Evolutionary conservation across 176 grass and related monocot species (phyloP), one percentile per base, ranked within the genome.

Genomic region (Metroxylon sagu): DNA sequence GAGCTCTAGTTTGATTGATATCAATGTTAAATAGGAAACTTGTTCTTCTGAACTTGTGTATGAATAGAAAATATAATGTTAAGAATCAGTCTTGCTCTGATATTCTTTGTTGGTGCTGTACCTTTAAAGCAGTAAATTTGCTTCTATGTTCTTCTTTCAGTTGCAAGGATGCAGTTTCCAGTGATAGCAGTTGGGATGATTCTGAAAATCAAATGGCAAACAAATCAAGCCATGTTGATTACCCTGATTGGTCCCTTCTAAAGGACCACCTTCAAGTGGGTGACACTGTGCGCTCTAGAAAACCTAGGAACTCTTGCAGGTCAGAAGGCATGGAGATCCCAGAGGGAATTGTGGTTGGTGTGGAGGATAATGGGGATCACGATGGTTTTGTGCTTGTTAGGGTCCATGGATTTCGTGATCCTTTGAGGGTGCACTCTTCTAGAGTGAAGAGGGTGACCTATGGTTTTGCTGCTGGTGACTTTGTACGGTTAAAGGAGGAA

Each of bases 311-410:
- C 53, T 85, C 93, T 3, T 98, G 84, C 64, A 74, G 56, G 67
- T 72, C 70, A 48, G 84, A 83, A 59, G 83, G 61, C 43, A 98
- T 92, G 93, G 76, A 83, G 80, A 79, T 98, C 29, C 84, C 87
- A 61, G 93, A 89, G 65, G 93, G 93, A 59, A 92, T 62, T 52
- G 73, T 98, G 72, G 88, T 92, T 75, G 93, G 87, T 28, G 21
- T 82, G 64, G 92, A 91, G 31, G 74, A 78, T 29, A 73, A 88
- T 56, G 83, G 65, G 50, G 78, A 75, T n/a, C 16, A 16, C 19
- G 80, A 89, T 53, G 53, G 59, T 57, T 92, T 80, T 62, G 17
- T 92, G 62, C 83, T 92, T 59, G 93, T 98, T 17, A 72, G 87
- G 52, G 76, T 98, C 59, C 87, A 83, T 56, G 84, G 84, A 39